These are phyloP conservation scores for Microthlaspi erraticum DNA, from an alignment of 345 rosid genomes.

Conservation along the genomic window DNA sequence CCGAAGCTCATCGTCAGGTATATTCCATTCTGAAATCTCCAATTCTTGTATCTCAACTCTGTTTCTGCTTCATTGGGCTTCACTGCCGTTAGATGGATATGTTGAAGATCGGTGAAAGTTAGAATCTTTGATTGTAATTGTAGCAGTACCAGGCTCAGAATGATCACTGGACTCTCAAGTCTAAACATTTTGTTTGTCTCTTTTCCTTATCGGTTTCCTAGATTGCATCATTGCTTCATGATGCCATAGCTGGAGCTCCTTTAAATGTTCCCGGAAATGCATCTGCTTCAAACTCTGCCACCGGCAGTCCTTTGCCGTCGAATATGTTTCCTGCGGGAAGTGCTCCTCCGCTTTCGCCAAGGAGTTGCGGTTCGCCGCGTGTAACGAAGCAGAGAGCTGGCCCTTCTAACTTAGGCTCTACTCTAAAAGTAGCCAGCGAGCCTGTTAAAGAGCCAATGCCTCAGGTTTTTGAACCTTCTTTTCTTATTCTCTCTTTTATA, in stretches of 20 bases:
- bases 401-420: constrained; percentile 87
- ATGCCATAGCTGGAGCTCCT: constrained; percentile 81
- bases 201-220: constrained; percentile 32
- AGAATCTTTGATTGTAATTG: not conserved
- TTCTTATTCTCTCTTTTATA: not conserved
- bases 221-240: constrained; percentile 78
- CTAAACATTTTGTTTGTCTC: constrained; percentile 33
- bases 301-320: constrained; percentile 79
- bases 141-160: too few relatives aligned
- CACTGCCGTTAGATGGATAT: not conserved
- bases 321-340: constrained; percentile 94
- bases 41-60: not conserved
- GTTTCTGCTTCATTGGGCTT: not conserved
- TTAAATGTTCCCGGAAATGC: constrained; percentile 68
- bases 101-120: not conserved
- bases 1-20: constrained; percentile 86
- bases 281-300: constrained; percentile 56
- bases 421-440: constrained; percentile 77
- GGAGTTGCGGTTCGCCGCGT: constrained; percentile 95
- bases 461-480: constrained; percentile 60
- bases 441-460: constrained; percentile 87
- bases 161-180: not conserved
- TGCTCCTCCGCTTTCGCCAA: constrained; percentile 97
- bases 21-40: not conserved
- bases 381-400: constrained; percentile 69